These are phyloP conservation scores for Striga asiatica DNA, from an alignment of 257 asterid genomes.

Conservation along the genomic window DNA sequence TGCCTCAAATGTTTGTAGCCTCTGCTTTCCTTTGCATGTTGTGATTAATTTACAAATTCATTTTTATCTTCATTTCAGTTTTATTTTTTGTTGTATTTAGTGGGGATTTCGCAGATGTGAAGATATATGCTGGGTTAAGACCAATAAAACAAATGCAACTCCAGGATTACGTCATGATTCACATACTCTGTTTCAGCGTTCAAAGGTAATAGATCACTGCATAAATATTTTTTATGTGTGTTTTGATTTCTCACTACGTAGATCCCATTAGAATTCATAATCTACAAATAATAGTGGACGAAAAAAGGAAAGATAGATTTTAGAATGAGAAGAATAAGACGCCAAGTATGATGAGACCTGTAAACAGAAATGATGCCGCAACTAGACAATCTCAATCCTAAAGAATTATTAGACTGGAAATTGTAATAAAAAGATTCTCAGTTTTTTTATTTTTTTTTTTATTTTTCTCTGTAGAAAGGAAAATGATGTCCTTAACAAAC, in stretches of 20 bases:
- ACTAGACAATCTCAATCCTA: neutral
- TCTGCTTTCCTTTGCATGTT: neutral
- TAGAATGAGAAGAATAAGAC: neutral
- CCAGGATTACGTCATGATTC: slow-evolving; percentile 98
- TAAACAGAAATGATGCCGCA: neutral
- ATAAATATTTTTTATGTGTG: too few species aligned
- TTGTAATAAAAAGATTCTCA: neutral
- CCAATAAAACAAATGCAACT: slow-evolving; percentile 83
- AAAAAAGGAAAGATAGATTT: too few species aligned
- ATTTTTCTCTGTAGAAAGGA: neutral
- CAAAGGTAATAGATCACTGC: slow-evolving; percentile 52
- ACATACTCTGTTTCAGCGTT: slow-evolving; percentile 86
- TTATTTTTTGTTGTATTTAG: slow-evolving; percentile 29
- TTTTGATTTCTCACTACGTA: slow-evolving; percentile 3
- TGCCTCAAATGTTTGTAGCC: too few species aligned
- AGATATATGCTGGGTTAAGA: slow-evolving; percentile 99
- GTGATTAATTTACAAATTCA: neutral
- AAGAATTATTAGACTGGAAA: neutral
- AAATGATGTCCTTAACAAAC: neutral
- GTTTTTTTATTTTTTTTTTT: neutral
- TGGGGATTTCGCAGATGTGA: slow-evolving; percentile 99
- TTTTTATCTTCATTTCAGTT: neutral
- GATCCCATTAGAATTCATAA: too few species aligned
- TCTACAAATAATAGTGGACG: too few species aligned
- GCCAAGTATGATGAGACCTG: neutral